A percentile compares a stretch with the other conserved stretches of the same genome.
phyloP scores from a whole-genome alignment of 805 yeast species.

The Candida boidinii region DNA sequence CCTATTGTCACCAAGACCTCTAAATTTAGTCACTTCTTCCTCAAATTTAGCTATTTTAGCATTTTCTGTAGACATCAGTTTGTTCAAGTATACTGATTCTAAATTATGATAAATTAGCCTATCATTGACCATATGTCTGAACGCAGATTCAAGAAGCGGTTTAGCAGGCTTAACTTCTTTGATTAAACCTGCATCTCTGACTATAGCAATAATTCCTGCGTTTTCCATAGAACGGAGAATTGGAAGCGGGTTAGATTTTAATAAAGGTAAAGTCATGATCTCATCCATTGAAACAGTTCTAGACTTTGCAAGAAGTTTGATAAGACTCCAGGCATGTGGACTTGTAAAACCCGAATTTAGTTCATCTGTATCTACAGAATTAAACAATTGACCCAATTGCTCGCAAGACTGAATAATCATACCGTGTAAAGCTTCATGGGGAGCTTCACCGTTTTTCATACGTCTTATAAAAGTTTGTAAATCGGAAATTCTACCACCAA shows the following conservation, averaged over 20 bases:
- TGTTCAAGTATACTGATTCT: conserved; percentile 53
- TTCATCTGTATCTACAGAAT: conserved; percentile 25
- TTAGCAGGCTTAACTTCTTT: conserved; percentile 65
- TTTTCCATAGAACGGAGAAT: conserved; percentile 68
- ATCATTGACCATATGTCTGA: conserved; percentile 54
- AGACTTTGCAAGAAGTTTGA: conserved; percentile 49
- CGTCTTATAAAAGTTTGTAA: conserved; percentile 86
- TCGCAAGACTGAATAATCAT: conserved; percentile 82
- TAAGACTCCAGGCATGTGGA: conserved; percentile 84
- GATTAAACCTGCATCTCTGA: conserved; percentile 72
- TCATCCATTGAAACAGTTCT: conserved; percentile 42
- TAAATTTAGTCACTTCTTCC: conserved; percentile 57
- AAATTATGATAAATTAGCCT: conserved; percentile 44
- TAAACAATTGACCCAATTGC: conserved; percentile 77
- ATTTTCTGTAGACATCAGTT: conserved; percentile 50
- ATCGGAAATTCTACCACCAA: conserved; percentile 95
- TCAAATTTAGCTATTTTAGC: conserved; percentile 58
- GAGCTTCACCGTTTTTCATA: conserved; percentile 79
- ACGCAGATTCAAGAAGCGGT: conserved; percentile 80
- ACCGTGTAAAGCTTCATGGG: conserved; percentile 64
- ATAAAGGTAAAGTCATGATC: conserved; percentile 47
- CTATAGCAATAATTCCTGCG: conserved; percentile 62
- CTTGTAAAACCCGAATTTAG: conserved; percentile 60
- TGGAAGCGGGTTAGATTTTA: conserved; percentile 45
- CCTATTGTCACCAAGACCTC: conserved; percentile 40